These are phyloP conservation scores for Allomyces macrogynus DNA, from an alignment of 192 early-diverging fungal species.

Conservation along the genomic window DNA sequence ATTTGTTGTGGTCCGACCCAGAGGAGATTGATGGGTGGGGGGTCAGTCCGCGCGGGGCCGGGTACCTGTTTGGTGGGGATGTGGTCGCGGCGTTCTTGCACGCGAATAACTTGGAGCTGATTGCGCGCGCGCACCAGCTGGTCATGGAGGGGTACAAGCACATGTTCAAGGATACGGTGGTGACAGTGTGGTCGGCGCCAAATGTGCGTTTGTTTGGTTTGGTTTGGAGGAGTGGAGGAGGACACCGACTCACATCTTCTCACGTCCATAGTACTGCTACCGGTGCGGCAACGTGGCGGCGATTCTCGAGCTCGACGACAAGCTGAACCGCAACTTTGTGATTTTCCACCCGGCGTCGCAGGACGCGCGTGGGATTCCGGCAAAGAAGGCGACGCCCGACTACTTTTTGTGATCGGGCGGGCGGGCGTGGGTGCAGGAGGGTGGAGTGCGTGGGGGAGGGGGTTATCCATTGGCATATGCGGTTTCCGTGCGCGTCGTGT, in stretches of 20 bases:
- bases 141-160: slow-evolving; percentile 94
- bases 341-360: slow-evolving; percentile 73
- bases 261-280: slow-evolving; percentile 2
- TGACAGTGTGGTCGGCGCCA: slow-evolving; percentile 97
- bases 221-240: too few species aligned
- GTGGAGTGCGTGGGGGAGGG: too few species aligned
- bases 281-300: slow-evolving; percentile 95
- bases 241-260: not conserved
- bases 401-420: slow-evolving; percentile 67
- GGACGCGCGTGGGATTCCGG: slow-evolving; percentile 58
- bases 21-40: slow-evolving; percentile 84
- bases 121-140: slow-evolving; percentile 90
- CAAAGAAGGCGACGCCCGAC: slow-evolving; percentile 74
- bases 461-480: too few species aligned
- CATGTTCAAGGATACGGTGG: slow-evolving; percentile 89
- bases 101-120: slow-evolving; percentile 64
- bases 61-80: slow-evolving; percentile 93
- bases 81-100: slow-evolving; percentile 63
- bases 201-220: slow-evolving; percentile 26
- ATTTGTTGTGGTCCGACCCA: slow-evolving; percentile 94
- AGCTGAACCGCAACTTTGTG: slow-evolving; percentile 69
- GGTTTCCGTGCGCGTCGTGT: too few species aligned
- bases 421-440: not conserved
- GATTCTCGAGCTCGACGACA: slow-evolving; percentile 81
- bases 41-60: slow-evolving; percentile 85